These are phyloP conservation scores for Aureobasidium lini DNA, from an alignment of 2,329 filamentous ascomycete genomes.

Conservation along the genomic window DNA sequence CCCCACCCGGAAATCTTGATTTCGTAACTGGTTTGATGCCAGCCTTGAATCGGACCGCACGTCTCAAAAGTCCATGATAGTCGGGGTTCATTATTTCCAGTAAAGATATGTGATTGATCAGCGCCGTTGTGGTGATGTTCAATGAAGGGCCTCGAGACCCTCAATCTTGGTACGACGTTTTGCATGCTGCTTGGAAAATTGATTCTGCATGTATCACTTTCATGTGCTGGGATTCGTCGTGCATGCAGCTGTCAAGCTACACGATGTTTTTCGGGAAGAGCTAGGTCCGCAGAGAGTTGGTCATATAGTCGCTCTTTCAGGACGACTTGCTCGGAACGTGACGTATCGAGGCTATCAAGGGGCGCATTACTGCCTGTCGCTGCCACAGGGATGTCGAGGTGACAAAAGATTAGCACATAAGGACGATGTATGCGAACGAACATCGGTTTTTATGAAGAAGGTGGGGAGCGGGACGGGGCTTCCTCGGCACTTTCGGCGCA, in stretches of 20 bases:
- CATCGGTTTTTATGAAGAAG: not conserved
- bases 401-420: no score
- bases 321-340: no score
- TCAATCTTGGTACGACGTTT: not conserved
- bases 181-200: not conserved
- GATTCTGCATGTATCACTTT: no score
- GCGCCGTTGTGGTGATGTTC: slow-evolving; percentile 5
- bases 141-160: not conserved
- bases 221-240: no score
- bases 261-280: no score
- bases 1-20: slow-evolving; percentile 10
- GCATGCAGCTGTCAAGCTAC: no score
- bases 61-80: slow-evolving; percentile 13
- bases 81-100: slow-evolving; percentile 3
- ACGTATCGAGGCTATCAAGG: no score
- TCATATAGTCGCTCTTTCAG: no score
- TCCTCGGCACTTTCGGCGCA: not conserved
- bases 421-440: no score
- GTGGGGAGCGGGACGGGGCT: not conserved
- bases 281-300: no score
- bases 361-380: no score
- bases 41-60: not conserved
- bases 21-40: slow-evolving; percentile 7
- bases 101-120: not conserved
- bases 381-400: no score